Evolutionary conservation across 345 rosid species (phyloP).

Genomic region (Citrus medica): DNA sequence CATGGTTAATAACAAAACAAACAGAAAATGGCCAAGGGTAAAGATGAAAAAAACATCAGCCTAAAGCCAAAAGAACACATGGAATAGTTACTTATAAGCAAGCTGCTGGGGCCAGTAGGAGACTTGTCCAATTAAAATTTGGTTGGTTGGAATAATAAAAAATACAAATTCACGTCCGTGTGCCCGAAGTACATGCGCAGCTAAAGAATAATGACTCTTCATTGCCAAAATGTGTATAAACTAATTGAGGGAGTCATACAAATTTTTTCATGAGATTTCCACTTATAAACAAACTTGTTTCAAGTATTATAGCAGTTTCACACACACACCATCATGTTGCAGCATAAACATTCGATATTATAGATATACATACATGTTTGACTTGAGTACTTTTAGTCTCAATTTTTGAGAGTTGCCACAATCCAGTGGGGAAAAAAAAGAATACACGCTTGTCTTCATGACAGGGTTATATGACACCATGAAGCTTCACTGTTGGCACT

Average conservation of each 20-base stretch:
- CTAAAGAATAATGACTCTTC: neutral
- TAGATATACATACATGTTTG: neutral
- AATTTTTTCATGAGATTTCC: neutral
- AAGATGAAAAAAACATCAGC: neutral
- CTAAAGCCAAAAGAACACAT: neutral
- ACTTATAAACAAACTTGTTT: neutral
- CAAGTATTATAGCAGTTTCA: neutral
- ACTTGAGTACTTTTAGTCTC: neutral
- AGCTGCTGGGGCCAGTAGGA: slow-evolving; percentile 1
- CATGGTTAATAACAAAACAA: neutral
- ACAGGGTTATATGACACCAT: neutral
- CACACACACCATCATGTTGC: neutral
- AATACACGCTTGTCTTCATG: too few species aligned
- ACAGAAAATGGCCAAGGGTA: neutral
- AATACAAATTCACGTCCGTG: neutral
- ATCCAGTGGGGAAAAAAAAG: too few species aligned
- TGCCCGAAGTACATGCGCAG: neutral
- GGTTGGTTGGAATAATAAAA: neutral
- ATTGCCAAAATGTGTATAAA: neutral
- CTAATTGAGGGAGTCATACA: too few species aligned
- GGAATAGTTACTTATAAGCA: neutral
- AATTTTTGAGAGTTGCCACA: neutral
- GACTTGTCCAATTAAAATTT: neutral
- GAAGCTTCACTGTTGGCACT: neutral
- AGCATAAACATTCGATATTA: neutral